A percentile compares a stretch with the other conserved stretches of the same genome.
These are phyloP conservation scores for Brachypodium distachyon DNA, from an alignment of 202 grass and related monocot species.

Conservation along the genomic window DNA sequence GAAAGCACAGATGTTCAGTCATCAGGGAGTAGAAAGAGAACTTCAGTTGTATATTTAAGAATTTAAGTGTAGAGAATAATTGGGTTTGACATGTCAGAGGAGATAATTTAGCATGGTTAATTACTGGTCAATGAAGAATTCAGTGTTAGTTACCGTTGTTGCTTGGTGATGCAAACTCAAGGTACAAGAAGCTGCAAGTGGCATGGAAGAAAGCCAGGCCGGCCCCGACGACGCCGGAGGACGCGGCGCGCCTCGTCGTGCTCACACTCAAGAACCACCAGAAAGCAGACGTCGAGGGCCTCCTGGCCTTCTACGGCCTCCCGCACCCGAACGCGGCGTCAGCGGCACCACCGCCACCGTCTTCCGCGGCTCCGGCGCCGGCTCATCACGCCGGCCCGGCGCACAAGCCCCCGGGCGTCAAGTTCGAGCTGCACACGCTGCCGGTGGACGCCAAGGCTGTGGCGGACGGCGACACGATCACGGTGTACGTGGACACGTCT, in stretches of 20 bases:
- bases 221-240: constrained; percentile 71
- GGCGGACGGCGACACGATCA: constrained; percentile 80
- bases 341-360: not conserved
- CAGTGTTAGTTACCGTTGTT: not conserved
- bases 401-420: constrained; percentile 51
- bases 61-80: too few species aligned
- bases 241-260: constrained; percentile 55
- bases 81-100: not conserved
- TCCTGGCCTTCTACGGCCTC: constrained; percentile 76
- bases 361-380: not conserved
- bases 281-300: constrained; percentile 79
- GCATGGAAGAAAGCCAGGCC: constrained; percentile 85
- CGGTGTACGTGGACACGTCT: constrained; percentile 69
- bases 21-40: not conserved
- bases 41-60: not conserved
- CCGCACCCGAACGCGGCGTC: constrained; percentile 32
- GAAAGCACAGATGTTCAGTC: not conserved
- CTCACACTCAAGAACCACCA: constrained; percentile 89
- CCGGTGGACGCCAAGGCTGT: constrained; percentile 87
- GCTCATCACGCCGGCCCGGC: constrained; percentile 9
- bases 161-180: constrained; percentile 15
- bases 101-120: not conserved
- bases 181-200: constrained; percentile 81
- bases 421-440: constrained; percentile 84
- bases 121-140: not conserved